Percentiles rank a stretch among this genome's conserved stretches.
Conservation (phyloP, 441 rosid genomes). For the Dalechampia spathulata region DNA sequence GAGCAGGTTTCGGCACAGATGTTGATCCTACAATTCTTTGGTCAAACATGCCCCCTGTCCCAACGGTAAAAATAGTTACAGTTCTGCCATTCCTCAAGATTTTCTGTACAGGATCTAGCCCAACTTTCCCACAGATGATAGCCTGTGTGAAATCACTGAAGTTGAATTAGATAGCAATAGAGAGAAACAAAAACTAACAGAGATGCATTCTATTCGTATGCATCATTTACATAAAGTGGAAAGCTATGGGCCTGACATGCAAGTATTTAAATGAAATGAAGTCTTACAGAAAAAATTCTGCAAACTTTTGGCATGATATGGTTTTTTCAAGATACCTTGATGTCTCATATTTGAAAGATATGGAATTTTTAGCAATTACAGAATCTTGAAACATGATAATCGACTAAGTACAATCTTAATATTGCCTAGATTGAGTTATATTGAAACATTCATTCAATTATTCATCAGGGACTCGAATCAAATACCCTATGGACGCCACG, state of each 20-base stretch:
- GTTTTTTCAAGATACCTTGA: too few species aligned
- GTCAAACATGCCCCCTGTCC: conserved; percentile 94
- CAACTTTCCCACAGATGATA: conserved; percentile 82
- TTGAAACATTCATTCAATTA: background rate
- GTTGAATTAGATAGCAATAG: background rate
- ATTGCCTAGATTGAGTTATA: too few species aligned
- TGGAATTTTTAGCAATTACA: too few species aligned
- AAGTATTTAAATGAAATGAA: too few species aligned
- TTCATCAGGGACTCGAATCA: background rate
- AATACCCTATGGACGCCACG: conserved; percentile 91
- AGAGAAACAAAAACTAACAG: background rate
- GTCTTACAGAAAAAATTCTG: too few species aligned
- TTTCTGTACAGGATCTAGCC: conserved; percentile 86
- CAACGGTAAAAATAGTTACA: conserved; percentile 77
- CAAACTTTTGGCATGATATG: too few species aligned
- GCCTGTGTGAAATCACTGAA: conserved; percentile 39
- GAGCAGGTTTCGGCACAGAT: conserved; percentile 72
- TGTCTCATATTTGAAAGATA: too few species aligned
- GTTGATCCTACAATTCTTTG: conserved; percentile 50
- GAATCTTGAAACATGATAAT: too few species aligned
- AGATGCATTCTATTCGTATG: background rate
- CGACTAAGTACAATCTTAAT: too few species aligned
- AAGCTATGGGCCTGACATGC: too few species aligned
- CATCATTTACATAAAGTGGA: background rate
- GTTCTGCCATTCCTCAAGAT: conserved; percentile 81